These are phyloP conservation scores for Skeletonema menzelii DNA, from an alignment of 108 stramenopile genomes.

Conservation along the genomic window DNA sequence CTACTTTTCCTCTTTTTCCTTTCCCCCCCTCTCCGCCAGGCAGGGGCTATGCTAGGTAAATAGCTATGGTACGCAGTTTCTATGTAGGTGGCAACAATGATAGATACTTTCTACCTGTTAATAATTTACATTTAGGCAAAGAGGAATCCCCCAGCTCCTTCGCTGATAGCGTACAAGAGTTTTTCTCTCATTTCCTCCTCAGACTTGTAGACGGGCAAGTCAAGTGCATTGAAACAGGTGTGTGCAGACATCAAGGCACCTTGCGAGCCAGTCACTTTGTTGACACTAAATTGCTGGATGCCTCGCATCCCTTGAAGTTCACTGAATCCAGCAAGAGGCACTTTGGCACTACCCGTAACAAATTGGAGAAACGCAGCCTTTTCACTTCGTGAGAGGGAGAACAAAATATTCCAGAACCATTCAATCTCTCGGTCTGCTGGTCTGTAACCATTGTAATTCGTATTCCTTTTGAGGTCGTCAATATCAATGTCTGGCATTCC, in stretches of 20 bases:
- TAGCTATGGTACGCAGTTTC: no score
- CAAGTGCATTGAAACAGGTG: slow-evolving; percentile 97
- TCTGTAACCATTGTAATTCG: slow-evolving; percentile 91
- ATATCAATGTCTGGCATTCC: slow-evolving; percentile 97
- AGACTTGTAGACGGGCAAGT: slow-evolving; percentile 86
- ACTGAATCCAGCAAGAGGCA: slow-evolving; percentile 95
- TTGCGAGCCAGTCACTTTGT: slow-evolving; percentile 70
- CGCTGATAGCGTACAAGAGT: slow-evolving; percentile 89
- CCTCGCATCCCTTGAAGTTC: slow-evolving; percentile 97
- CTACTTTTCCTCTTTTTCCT: no score
- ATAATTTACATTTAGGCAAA: slow-evolving; percentile 62
- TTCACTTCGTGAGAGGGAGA: slow-evolving; percentile 83
- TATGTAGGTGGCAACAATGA: no score
- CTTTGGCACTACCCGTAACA: slow-evolving; percentile 93
- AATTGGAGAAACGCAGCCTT: slow-evolving; percentile 95
- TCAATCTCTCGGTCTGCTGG: slow-evolving; percentile 86
- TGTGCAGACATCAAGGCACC: slow-evolving; percentile 93
- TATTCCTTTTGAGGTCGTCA: slow-evolving; percentile 89
- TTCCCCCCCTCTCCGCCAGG: no score
- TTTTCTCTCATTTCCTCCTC: slow-evolving; percentile 92
- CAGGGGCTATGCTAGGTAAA: no score
- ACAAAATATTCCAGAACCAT: slow-evolving; percentile 97
- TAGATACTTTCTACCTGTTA: no score
- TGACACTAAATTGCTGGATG: slow-evolving; percentile 94
- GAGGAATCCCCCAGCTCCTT: slow-evolving; percentile 82